These are phyloP conservation scores for Sicyos edulis DNA, from an alignment of 306 rosid species.

Conservation along the genomic window DNA sequence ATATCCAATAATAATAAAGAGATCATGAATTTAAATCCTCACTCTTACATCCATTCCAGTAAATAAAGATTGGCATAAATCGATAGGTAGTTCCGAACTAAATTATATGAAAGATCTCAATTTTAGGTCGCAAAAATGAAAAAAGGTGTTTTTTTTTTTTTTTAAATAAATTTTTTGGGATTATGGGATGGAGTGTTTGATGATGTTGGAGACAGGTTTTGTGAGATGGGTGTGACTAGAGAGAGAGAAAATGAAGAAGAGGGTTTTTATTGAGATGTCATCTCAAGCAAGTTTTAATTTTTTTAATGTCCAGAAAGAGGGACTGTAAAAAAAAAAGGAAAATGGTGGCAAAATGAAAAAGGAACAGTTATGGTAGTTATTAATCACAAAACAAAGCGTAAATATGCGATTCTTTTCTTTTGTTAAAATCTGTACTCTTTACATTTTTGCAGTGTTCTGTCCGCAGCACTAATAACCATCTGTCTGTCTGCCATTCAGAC, in stretches of 20 bases:
- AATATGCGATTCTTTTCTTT: slow-evolving; percentile 17
- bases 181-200: not conserved
- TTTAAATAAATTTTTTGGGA: not conserved
- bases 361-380: slow-evolving; percentile 15
- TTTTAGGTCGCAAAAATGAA: no score
- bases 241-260: not conserved
- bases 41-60: no score
- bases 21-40: no score
- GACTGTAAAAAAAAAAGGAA: not conserved
- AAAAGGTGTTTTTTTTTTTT: not conserved
- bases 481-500: slow-evolving; percentile 42
- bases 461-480: slow-evolving; percentile 35
- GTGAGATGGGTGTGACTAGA: not conserved
- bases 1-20: no score
- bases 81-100: no score
- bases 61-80: no score
- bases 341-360: not conserved
- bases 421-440: not conserved
- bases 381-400: not conserved
- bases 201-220: not conserved
- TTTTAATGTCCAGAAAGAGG: slow-evolving; percentile 17
- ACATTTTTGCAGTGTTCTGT: no score
- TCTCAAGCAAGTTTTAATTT: slow-evolving; percentile 16
- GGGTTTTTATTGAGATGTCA: slow-evolving; percentile 18
- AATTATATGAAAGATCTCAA: no score